Percentiles rank a stretch among this genome's conserved stretches.
Conservation (phyloP, 208 protist genomes). For the Balamuthia mandrillaris region DNA sequence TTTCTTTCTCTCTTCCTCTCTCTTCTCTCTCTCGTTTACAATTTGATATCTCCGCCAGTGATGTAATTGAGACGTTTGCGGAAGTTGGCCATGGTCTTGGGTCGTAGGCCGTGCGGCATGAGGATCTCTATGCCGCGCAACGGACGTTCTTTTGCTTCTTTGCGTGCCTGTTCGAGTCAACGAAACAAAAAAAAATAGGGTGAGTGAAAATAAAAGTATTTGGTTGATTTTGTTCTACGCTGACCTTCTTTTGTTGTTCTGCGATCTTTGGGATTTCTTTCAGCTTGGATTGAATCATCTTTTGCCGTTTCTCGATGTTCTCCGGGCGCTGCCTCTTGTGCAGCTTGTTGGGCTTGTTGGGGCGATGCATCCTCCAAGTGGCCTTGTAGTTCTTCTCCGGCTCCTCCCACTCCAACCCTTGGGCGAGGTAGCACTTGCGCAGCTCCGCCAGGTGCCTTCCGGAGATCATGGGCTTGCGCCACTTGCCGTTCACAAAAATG, state of each 20-base stretch:
- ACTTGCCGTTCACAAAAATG: neutral
- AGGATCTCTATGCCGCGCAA: neutral
- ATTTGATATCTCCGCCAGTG: too few relatives aligned
- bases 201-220: neutral
- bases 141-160: slow-evolving; percentile 9
- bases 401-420: neutral
- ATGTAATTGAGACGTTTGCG: too few relatives aligned
- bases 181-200: neutral
- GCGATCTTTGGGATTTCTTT: slow-evolving; percentile 13
- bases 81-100: slow-evolving; percentile 30
- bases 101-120: neutral
- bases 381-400: neutral
- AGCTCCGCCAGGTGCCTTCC: slow-evolving; percentile 6
- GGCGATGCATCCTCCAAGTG: neutral
- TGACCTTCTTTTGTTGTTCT: slow-evolving; percentile 18
- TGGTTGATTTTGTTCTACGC: neutral
- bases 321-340: slow-evolving; percentile 28
- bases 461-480: slow-evolving; percentile 26
- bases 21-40: too few relatives aligned
- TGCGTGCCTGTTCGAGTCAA: neutral
- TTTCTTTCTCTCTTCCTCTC: too few relatives aligned
- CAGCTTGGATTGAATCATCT: slow-evolving; percentile 35
- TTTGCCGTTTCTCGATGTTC: slow-evolving; percentile 21
- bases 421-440: neutral
- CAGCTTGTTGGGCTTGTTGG: slow-evolving; percentile 2